Conservation (phyloP, 1,284 basidiomycete genomes). For the Malassezia furfur region DNA sequence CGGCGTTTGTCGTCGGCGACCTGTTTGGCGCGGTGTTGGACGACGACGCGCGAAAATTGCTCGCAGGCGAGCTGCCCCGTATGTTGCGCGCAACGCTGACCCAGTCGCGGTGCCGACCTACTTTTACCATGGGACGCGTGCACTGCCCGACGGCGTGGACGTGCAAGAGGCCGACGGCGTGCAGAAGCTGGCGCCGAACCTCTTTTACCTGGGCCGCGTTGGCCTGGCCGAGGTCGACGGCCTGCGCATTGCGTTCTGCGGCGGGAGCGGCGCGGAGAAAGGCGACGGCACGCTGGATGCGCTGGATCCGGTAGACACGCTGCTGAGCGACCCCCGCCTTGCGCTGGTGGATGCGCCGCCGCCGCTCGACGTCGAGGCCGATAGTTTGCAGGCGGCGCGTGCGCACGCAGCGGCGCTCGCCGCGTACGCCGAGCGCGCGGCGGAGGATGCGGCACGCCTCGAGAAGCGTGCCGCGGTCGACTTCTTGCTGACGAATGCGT, state of each 20-base stretch:
- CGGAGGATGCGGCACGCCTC: constrained; percentile 11
- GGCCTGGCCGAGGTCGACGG: constrained; percentile 21
- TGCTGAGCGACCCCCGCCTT: constrained; percentile 12
- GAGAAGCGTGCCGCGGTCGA: constrained; percentile 27
- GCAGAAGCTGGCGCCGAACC: constrained; percentile 18
- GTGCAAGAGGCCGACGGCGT: background rate
- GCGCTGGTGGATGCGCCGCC: constrained; percentile 7
- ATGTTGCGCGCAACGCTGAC: constrained; percentile 5
- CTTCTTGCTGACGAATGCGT: constrained; percentile 34
- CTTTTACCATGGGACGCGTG: constrained; percentile 65
- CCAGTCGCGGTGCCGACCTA: constrained; percentile 82
- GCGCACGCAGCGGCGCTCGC: constrained; percentile 5
- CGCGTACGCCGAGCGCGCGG: constrained; percentile 7
- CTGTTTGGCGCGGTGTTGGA: constrained; percentile 62
- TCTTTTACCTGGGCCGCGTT: constrained; percentile 29
- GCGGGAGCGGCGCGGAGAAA: constrained; percentile 11
- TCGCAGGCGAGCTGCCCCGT: constrained; percentile 57
- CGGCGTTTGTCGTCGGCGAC: constrained; percentile 77
- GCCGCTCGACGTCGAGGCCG: constrained; percentile 15
- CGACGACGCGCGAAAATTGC: constrained; percentile 55
- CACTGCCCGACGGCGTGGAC: background rate
- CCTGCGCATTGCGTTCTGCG: constrained; percentile 28
- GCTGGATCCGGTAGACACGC: constrained; percentile 3
- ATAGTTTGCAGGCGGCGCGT: constrained; percentile 22
- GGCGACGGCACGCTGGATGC: background rate